A percentile compares a stretch with the other conserved stretches of the same genome.
These are phyloP conservation scores for Blyttiomyces sp. DNA, from an alignment of 371 early-diverging fungal species.

Conservation along the genomic window DNA sequence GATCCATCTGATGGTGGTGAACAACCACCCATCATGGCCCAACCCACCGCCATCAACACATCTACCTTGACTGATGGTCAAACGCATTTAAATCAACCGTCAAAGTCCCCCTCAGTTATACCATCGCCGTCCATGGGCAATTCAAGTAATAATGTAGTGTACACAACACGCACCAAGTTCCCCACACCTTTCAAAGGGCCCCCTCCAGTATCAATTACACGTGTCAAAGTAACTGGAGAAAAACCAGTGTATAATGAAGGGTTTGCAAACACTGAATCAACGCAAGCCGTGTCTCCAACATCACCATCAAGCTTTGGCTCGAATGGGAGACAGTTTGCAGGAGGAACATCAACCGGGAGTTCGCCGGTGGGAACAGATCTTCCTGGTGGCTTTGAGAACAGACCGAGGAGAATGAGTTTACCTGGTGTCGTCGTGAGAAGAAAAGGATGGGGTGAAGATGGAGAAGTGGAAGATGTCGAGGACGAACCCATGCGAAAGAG, in stretches of 20 bases:
- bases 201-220: background rate
- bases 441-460: slow-evolving; percentile 15
- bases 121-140: too few relatives aligned
- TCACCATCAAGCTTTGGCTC: too few relatives aligned
- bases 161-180: background rate
- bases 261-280: too few relatives aligned
- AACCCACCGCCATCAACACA: too few relatives aligned
- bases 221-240: background rate
- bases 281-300: too few relatives aligned
- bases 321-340: background rate
- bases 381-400: background rate
- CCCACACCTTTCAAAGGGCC: background rate
- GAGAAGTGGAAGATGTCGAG: slow-evolving; percentile 11
- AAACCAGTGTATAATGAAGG: background rate
- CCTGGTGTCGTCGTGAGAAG: slow-evolving; percentile 7
- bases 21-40: too few relatives aligned
- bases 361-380: background rate
- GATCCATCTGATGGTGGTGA: too few relatives aligned
- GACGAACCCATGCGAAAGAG: slow-evolving; percentile 5
- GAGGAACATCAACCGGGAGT: background rate
- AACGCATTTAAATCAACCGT: too few relatives aligned
- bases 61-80: too few relatives aligned
- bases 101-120: too few relatives aligned
- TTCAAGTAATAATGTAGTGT: background rate
- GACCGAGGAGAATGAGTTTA: too few relatives aligned